These are phyloP conservation scores for Canavalia ensiformis DNA, from an alignment of 306 rosid species.

Conservation along the genomic window DNA sequence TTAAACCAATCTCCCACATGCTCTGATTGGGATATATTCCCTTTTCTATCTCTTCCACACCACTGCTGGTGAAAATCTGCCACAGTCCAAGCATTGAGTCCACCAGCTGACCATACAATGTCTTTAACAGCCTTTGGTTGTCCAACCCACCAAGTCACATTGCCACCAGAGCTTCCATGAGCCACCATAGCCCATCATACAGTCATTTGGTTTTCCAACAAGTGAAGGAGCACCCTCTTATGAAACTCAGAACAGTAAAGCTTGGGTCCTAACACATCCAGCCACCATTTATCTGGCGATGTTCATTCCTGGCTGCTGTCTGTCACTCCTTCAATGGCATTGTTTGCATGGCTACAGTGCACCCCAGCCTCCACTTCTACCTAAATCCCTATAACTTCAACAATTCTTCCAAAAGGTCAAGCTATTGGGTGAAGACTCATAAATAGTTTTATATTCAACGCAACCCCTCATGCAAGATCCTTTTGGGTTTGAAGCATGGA, in stretches of 20 bases:
- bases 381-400: neutral
- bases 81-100: neutral
- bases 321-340: neutral
- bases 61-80: neutral
- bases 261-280: no score
- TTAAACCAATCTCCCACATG: neutral
- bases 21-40: neutral
- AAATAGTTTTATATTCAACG: neutral
- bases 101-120: neutral
- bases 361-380: neutral
- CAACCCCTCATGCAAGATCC: neutral
- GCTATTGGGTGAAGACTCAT: neutral
- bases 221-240: neutral
- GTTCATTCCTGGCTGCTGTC: neutral
- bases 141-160: neutral
- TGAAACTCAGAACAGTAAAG: no score
- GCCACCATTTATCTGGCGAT: neutral
- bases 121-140: neutral
- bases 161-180: neutral
- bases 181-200: neutral
- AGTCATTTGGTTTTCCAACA: conserved; percentile 7
- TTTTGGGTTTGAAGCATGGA: neutral
- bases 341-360: neutral
- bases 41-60: neutral
- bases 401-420: neutral